Evolutionary conservation across 2,329 filamentous ascomycete genomes (phyloP), one percentile per base, ranked within the genome.

Genomic region (Ciborinia camelliae): DNA sequence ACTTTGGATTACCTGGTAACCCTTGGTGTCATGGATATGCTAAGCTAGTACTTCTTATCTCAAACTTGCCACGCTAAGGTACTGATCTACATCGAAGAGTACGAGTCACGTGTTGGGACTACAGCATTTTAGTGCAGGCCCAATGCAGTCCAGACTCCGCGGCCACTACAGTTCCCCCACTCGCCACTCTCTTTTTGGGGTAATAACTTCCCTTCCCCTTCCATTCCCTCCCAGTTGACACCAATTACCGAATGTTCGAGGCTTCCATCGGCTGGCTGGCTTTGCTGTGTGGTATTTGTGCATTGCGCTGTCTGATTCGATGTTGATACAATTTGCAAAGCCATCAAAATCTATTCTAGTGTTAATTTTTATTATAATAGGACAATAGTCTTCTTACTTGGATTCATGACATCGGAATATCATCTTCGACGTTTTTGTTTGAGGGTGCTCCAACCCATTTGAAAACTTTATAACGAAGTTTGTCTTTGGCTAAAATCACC

Each of bases 391-490:
- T 50, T 23, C 30, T 59, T 23, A 28, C 35, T 55, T n/a, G 8
- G 10, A 59, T 47, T 69, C 65, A 70, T 47, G 68, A 68, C 71
- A 73, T 74, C 2, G 68, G 60, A 7, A 69, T 62, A 62, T 74
- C 71, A 20, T 69, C 65, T 62, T 69, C 68, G 12, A 14, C 28
- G 2, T 26, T 45, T 18, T 57, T 54, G 7, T 52, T 14, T 23
- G 55, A 20, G 1, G 57, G 18, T 32, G 32, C 50, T 18, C 15
- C 32, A 7, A 47, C 35, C 28, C 71, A 66, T 32, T 66, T 71
- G 26, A 74, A 68, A 32, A 75, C 69, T 55, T 71, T 72, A 51
- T 75, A 75, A 28, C 71, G 69, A 48, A 71, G 26, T 30, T 62
- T 66, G 43, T 73, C 70, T 66, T 71, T 68, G 28, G 67, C 65